Evolutionary conservation across 208 protist genomes (phyloP), one percentile per base, ranked within the genome.

Genomic region (Angomonas desouzai): DNA sequence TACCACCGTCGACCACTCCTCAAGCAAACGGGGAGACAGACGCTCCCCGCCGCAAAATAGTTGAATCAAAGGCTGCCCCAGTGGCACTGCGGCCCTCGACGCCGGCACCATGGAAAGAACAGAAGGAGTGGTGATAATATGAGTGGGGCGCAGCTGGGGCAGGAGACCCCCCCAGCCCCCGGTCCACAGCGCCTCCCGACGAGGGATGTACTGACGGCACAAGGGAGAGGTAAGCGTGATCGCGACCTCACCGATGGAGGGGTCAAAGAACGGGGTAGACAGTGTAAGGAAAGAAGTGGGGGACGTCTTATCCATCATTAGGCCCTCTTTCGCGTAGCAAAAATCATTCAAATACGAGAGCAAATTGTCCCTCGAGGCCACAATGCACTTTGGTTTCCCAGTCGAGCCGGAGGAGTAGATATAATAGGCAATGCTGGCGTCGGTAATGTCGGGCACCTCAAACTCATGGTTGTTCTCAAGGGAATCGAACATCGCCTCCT

Each of bases 331-430:
- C 16, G 61, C 16, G 18, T 59, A 49, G 47, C 72, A 49, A 43
- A 89, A 89, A 32, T 27, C 33, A 38, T 34, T 40, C 63, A 74
- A 45, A 56, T 89, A 89, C 1, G 78, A 68, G 38, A 45, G 27
- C 30, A 89, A 45, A 55, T 89, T 89, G 0, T 30, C 49, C 7
- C 82, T 66, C 3, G 75, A 70, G 1, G 57, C 76, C 18, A 77
- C 56, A 9, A 89, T 74, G 32, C 76, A 76, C 58, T 89, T 89
- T 1, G 82, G 82, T 11, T 66, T 58, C 2, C 82, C 78, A 13
- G 82, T 85, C 9, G 82, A 85, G 16, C 82, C 82, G 23, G 82
- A 89, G 3, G 82, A 81, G 68, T 77, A 74, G 34, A 89, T 77
- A 56, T 75, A 78, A 70, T 89, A 89, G 16, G 82, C 82, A 0